Base-by-base conservation (phyloP, 106 monocot species). In the Allium sativum region DNA sequence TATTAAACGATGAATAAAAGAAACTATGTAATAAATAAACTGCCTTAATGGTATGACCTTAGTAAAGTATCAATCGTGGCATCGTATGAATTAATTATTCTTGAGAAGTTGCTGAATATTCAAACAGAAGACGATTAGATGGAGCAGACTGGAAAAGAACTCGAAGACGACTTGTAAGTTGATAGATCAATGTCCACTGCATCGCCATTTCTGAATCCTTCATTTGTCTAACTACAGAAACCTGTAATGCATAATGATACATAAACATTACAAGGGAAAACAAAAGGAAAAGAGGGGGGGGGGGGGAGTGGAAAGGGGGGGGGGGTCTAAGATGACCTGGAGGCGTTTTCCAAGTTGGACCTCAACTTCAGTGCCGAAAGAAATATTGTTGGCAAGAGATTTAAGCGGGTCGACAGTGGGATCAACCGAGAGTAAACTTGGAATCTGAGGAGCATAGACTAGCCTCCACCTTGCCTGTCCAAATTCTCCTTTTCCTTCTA, bases 121-220 rank as follows among this genome's bases (percentile, higher is more conserved):
- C 98, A 55, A 99, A 99, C 18, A 99, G 76, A 50, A 99, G 81
- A 41, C 98, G 92, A 55, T 80, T 88, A 21, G 98, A 90, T 56
- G 98, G 98, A 15, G 83, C 67, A 50, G 98, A 99, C 46, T 99
- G 98, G 70, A 92, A 85, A 54, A 92, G 88, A 62, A 99, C 66
- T 40, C 98, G 71, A 45, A 99, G 83, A 20, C 98, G 88, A 50
- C 77, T 85, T 14, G 92, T 92, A 18, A 99, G 80, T 69, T 99
- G 80, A 66, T 99, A 99, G 12, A 83, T 81, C 20, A 99, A 64
- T 31, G 92, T 88, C 85, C 91, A 92, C 51, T 99, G 98, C 92
- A 88, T 85, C 10, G 92, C 92, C 92, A 98, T 88, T 80, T 98
- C 92, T 42, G 98, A 98, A 44, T 98, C 98, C 72, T 98, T 98